Percentiles rank a stretch among this genome's conserved stretches.
Evolutionary conservation across 164 flowering plant species (phyloP).

Genomic region (Vitis cinerea): DNA sequence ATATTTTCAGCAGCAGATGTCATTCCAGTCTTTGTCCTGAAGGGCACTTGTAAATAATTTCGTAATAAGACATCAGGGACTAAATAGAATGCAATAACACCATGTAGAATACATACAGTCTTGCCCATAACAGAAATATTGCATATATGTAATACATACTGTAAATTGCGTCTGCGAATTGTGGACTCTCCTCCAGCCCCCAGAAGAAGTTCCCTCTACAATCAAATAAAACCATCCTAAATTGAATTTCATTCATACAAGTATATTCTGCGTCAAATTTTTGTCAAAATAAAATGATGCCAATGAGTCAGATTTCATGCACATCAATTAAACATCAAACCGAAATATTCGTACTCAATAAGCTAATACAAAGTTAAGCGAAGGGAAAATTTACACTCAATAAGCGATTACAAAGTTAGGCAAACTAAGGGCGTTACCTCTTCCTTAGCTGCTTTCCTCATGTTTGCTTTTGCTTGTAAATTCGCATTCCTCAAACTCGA

Average conservation of each 20-base stretch:
- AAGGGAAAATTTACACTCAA: no score
- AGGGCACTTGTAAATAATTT: constrained; percentile 11
- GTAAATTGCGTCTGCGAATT: constrained; percentile 75
- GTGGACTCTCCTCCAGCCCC: constrained; percentile 98
- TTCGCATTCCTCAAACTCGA: constrained; percentile 78
- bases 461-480: constrained; percentile 81
- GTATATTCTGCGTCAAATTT: no score
- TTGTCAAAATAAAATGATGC: no score
- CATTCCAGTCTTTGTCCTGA: constrained; percentile 94
- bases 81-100: no score
- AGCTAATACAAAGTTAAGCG: no score
- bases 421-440: constrained; percentile 47
- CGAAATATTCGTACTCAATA: no score
- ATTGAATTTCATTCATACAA: no score
- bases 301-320: no score
- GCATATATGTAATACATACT: constrained; percentile 48
- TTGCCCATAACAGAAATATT: no score
- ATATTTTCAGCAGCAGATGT: constrained; percentile 94
- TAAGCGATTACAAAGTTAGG: no score
- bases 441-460: constrained; percentile 81
- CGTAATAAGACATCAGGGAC: background rate
- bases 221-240: constrained; percentile 12
- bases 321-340: background rate
- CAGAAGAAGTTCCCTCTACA: constrained; percentile 91
- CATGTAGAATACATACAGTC: no score